phyloP scores from a whole-genome alignment of 306 rosid genomes.

The Vigna unguiculata region DNA sequence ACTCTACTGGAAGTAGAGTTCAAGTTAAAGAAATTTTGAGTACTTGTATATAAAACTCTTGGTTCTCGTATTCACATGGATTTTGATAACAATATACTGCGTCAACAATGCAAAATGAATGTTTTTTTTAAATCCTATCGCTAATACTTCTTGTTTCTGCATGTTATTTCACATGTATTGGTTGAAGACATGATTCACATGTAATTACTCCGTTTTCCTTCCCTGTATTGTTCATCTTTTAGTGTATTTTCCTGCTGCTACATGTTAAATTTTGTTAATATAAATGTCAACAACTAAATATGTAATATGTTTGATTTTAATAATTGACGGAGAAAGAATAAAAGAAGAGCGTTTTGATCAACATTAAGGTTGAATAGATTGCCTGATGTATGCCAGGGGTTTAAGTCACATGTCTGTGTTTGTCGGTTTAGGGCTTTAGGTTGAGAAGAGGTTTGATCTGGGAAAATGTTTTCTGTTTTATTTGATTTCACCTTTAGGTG shows the following conservation, averaged over 20 bases:
- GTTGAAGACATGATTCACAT: slow-evolving; percentile 27
- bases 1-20: slow-evolving; percentile 6
- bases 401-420: neutral
- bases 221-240: neutral
- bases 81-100: slow-evolving; percentile 18
- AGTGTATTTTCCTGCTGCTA: slow-evolving; percentile 3
- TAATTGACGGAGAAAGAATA: neutral
- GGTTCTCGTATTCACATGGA: neutral
- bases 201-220: slow-evolving; percentile 28
- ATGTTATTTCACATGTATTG: slow-evolving; percentile 24
- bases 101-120: neutral
- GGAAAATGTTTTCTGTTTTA: neutral
- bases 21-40: neutral
- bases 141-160: slow-evolving; percentile 31
- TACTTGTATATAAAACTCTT: slow-evolving; percentile 5
- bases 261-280: neutral
- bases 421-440: neutral
- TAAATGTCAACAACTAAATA: too few relatives aligned
- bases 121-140: slow-evolving; percentile 13
- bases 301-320: neutral
- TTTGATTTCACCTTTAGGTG: neutral
- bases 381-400: neutral
- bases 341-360: neutral
- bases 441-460: neutral
- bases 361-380: slow-evolving; percentile 5